Evolutionary conservation across 1,139 yeast species (phyloP), one percentile per base, ranked within the genome.

Genomic region (Kodamaea sp.): DNA sequence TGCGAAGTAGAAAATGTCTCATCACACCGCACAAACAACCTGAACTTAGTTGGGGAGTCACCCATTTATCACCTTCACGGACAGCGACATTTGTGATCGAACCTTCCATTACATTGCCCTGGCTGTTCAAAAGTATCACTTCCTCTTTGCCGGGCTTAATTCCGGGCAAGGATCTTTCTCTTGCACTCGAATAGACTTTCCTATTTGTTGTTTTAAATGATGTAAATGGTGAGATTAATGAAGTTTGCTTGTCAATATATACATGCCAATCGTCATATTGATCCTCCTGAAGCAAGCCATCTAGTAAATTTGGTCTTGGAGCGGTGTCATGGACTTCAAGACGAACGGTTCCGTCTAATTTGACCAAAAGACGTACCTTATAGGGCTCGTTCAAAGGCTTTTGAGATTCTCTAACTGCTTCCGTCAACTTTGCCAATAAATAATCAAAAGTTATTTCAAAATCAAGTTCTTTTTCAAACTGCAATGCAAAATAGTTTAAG

Each of bases 21-120:
- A 80, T 78, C 0, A 85, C 92, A 7, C 97, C 97, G 62, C 90
- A 84, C 37, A 90, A 68, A 54, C 96, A 87, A 0, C 97, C 98
- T 8, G 81, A 66, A 2, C 79, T 67, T 31, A 89, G 63, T 24
- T 73, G 67, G 1, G 98, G 98, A 0, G 97, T 92, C 3, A 81
- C 63, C 94, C 96, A 92, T 28, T 59, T 59, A 31, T 72, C 77
- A 4, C 58, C 62, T 1, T 52, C 47, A 50, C 60, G 65, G 29
- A 89, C 60, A 0, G 97, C 97, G 8, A 90, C 71, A 53, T 84
- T 89, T 8, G 95, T 81, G 24, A 89, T 83, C 2, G 95, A 79
- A 0, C 96, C 96, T 60, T 92, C 98, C 64, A 83, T 83, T 15
- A 88, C 56, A 41, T 77, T 75, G 7, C 70, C 73, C 2, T 77